Percentiles rank a stretch among this genome's conserved stretches.
Conservation (phyloP, 495 filamentous ascomycete genomes). For the Annulohypoxylon maeteangense region DNA sequence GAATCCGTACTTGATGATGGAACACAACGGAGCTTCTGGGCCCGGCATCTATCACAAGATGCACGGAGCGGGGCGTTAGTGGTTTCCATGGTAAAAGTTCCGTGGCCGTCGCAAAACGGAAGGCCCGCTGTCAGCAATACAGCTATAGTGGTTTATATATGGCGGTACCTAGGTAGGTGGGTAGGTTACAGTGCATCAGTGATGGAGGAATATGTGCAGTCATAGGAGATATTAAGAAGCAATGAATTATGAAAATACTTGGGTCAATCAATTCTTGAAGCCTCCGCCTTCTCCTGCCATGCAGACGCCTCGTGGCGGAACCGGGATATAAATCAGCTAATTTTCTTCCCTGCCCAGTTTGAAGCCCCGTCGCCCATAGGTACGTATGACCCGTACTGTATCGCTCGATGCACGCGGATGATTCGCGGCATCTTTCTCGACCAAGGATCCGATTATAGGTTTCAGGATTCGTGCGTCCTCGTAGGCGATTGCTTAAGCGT, state of each 20-base stretch:
- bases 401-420: not conserved
- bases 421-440: not conserved
- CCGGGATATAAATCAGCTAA: not conserved
- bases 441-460: not conserved
- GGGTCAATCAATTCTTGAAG: no score
- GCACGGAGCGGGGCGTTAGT: constrained; percentile 1
- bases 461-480: not conserved
- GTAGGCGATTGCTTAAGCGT: not conserved
- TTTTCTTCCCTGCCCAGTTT: not conserved
- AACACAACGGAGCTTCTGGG: not conserved
- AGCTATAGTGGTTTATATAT: no score
- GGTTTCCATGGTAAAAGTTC: not conserved
- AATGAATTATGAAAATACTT: not conserved
- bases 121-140: no score
- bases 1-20: not conserved
- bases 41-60: not conserved
- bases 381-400: not conserved
- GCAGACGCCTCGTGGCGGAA: not conserved
- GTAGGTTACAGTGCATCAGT: not conserved
- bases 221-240: not conserved
- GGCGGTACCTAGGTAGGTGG: no score
- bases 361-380: not conserved
- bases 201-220: not conserved
- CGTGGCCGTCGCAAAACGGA: not conserved
- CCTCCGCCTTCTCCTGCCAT: no score